These are phyloP conservation scores for Rusavskia elegans DNA, from an alignment of 495 filamentous ascomycete species.

Conservation along the genomic window DNA sequence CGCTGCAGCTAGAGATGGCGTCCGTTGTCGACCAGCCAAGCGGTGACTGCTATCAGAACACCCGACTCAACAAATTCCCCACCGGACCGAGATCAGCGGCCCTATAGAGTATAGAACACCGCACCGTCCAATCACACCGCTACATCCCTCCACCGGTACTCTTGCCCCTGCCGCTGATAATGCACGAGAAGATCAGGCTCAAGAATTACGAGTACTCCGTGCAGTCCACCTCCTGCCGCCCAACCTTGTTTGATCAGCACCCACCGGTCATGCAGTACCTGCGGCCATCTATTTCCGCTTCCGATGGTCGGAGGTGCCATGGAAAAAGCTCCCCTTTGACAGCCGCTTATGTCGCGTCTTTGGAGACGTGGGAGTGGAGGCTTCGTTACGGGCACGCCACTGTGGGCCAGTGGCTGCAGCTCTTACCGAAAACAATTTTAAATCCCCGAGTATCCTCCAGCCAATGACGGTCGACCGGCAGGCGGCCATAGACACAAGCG, in stretches of 20 bases:
- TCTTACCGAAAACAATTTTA: neutral
- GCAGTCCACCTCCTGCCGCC: neutral
- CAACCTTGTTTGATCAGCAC: neutral
- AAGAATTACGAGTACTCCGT: neutral
- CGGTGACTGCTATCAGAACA: neutral
- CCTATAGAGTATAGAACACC: too few species aligned
- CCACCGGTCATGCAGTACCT: neutral
- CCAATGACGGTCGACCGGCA: neutral
- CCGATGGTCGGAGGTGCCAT: neutral
- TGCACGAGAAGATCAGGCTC: neutral
- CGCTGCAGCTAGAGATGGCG: neutral
- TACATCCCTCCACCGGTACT: neutral
- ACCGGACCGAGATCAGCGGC: slow-evolving; percentile 3
- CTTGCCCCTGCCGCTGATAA: slow-evolving; percentile 1
- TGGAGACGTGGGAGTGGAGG: neutral
- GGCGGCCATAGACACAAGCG: neutral
- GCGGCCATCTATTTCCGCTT: neutral
- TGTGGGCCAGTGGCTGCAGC: neutral
- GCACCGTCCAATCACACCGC: slow-evolving; percentile 1
- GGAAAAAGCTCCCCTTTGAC: neutral
- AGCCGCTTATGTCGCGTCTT: neutral
- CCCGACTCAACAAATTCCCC: slow-evolving; percentile 1
- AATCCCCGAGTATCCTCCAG: neutral
- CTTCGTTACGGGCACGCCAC: neutral
- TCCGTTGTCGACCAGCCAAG: neutral